phyloP scores from a whole-genome alignment of 495 filamentous ascomycete species.

The Talaromyces thailandensis region DNA sequence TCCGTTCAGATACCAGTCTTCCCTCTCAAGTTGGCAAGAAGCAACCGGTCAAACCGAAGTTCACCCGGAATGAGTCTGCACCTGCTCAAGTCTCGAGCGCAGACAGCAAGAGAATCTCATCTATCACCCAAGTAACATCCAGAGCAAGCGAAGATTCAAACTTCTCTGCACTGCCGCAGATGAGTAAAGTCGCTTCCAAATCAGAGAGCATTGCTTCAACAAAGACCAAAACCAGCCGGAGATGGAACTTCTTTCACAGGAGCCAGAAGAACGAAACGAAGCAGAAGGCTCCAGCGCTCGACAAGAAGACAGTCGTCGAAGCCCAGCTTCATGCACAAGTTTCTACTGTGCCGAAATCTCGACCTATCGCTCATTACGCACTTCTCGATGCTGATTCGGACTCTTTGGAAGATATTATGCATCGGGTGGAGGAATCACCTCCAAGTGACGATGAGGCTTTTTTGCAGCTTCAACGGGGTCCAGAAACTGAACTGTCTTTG shows the following conservation, averaged over 20 bases:
- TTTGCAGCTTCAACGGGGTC: constrained; percentile 25
- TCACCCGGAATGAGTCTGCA: background rate
- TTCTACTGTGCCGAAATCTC: constrained; percentile 23
- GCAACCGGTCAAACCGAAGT: background rate
- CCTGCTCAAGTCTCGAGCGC: background rate
- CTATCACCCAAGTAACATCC: background rate
- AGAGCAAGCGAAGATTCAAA: background rate
- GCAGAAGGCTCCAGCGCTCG: background rate
- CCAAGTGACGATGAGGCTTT: constrained; percentile 27
- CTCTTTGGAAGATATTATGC: constrained; percentile 55
- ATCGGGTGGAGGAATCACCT: constrained; percentile 45
- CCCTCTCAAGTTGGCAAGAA: background rate
- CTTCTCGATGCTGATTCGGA: constrained; percentile 70
- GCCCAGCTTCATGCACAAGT: constrained; percentile 28
- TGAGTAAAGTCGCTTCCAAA: background rate
- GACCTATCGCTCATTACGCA: constrained; percentile 69
- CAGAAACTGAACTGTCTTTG: constrained; percentile 13
- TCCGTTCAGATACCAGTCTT: constrained; percentile 5
- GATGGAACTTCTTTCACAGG: constrained; percentile 80
- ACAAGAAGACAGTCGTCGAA: constrained; percentile 14
- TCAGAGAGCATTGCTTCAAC: background rate
- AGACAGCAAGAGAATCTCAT: background rate
- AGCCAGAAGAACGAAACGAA: constrained; percentile 21
- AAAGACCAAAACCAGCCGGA: constrained; percentile 16
- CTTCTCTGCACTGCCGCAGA: constrained; percentile 4